Percentiles rank a stretch among this genome's conserved stretches.
Conservation (phyloP, 2,329 filamentous ascomycete genomes). For the Rhexocercosporidium sp. region DNA sequence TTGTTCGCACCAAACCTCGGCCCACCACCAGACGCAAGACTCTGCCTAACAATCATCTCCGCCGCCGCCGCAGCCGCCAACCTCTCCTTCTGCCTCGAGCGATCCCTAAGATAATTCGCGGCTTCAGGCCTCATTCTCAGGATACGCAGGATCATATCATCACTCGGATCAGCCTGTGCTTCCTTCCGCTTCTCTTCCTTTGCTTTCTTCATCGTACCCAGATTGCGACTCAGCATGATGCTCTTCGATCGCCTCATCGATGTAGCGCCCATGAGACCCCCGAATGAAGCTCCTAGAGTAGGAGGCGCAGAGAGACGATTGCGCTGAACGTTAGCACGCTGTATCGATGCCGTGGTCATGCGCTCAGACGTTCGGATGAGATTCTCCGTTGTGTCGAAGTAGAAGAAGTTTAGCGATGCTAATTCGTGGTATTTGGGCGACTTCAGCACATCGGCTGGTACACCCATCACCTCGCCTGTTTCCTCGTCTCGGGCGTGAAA, state of each 20-base stretch:
- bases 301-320: slow-evolving; percentile 75
- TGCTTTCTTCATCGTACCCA: slow-evolving; percentile 94
- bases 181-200: slow-evolving; percentile 97
- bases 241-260: slow-evolving; percentile 72
- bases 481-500: slow-evolving; percentile 93
- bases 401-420: slow-evolving; percentile 97
- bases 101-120: slow-evolving; percentile 82
- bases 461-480: slow-evolving; percentile 81
- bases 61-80: slow-evolving; percentile 89
- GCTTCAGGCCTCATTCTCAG: slow-evolving; percentile 94
- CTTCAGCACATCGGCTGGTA: slow-evolving; percentile 89
- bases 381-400: slow-evolving; percentile 90
- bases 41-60: slow-evolving; percentile 93
- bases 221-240: slow-evolving; percentile 92
- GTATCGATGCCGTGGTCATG: slow-evolving; percentile 87
- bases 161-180: slow-evolving; percentile 92
- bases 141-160: slow-evolving; percentile 97
- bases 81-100: slow-evolving; percentile 91
- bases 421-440: slow-evolving; percentile 98
- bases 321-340: slow-evolving; percentile 74
- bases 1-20: slow-evolving; percentile 44
- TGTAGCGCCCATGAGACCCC: slow-evolving; percentile 69
- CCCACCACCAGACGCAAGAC: slow-evolving; percentile 64
- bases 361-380: slow-evolving; percentile 94
- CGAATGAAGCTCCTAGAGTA: slow-evolving; percentile 55